These are phyloP conservation scores for Primulina eburnea DNA, from an alignment of 257 asterid genomes.

Conservation along the genomic window DNA sequence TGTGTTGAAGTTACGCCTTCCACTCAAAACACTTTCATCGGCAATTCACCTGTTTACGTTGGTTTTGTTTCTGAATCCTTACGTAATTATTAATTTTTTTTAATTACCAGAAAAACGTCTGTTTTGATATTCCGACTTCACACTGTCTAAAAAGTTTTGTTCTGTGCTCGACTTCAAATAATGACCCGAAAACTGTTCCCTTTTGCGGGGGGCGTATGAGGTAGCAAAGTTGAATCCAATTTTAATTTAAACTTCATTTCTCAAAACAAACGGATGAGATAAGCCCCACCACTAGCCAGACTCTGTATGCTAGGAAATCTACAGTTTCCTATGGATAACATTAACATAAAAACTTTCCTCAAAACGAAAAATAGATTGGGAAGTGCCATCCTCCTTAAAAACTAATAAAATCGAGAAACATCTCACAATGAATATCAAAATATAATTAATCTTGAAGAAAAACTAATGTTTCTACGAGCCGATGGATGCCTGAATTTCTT, in stretches of 20 bases:
- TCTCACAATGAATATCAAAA: not conserved
- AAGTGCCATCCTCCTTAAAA: too few relatives aligned
- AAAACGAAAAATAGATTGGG: too few relatives aligned
- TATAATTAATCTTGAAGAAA: not conserved
- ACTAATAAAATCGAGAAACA: too few relatives aligned
- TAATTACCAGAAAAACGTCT: not conserved
- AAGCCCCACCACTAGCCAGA: too few relatives aligned
- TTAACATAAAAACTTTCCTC: too few relatives aligned
- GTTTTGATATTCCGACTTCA: not conserved
- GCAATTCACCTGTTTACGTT: not conserved
- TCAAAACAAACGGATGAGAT: too few relatives aligned
- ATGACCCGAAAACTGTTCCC: too few relatives aligned
- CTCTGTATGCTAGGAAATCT: too few relatives aligned
- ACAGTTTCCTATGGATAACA: too few relatives aligned
- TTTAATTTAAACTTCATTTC: not conserved
- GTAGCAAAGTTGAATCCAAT: not conserved
- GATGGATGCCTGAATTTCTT: constrained; percentile 71
- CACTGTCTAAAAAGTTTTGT: not conserved
- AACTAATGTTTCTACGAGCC: constrained; percentile 29
- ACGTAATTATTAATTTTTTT: too few relatives aligned
- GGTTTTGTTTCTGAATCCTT: too few relatives aligned
- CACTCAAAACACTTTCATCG: not conserved
- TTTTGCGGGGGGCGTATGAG: not conserved
- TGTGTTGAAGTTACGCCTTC: constrained; percentile 36
- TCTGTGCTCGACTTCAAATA: too few relatives aligned